Evolutionary conservation across 2,329 filamentous ascomycete species (phyloP).

Genomic region (Dactylellina haptotyla): DNA sequence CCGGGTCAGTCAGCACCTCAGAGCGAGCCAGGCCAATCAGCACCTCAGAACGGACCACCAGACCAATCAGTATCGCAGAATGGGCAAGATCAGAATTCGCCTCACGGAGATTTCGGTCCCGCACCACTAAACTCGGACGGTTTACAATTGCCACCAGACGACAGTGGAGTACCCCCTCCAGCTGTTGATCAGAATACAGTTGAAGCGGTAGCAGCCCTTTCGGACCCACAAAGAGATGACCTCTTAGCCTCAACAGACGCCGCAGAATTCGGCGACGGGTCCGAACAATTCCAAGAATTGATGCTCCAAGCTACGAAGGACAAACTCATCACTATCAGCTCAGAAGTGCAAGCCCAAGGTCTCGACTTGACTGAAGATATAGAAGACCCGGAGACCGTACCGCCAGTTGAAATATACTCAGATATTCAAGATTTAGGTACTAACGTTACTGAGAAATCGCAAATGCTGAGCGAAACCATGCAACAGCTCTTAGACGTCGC

Average conservation of each 20-base stretch:
- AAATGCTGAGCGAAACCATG: conserved; percentile 5
- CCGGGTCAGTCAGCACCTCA: neutral
- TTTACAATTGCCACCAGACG: neutral
- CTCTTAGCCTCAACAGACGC: conserved; percentile 7
- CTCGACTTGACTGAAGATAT: neutral
- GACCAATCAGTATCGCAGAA: neutral
- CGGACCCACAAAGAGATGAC: conserved; percentile 1
- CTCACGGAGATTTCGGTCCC: neutral
- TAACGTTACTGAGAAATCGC: conserved; percentile 14
- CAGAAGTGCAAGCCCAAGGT: neutral
- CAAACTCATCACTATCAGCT: neutral
- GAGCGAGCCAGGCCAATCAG: neutral
- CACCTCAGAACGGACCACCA: neutral
- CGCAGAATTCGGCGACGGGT: neutral
- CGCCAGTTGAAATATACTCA: neutral
- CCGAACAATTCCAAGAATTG: conserved; percentile 4
- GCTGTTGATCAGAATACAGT: neutral
- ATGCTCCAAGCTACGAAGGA: conserved; percentile 25
- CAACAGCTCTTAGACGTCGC: conserved; percentile 7
- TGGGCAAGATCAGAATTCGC: neutral
- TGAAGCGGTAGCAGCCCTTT: conserved; percentile 1
- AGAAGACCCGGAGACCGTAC: neutral
- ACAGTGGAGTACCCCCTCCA: neutral
- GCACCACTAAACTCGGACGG: neutral
- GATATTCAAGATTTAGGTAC: conserved; percentile 14